Conservation (phyloP, 2,329 filamentous ascomycete species). For the Stagonosporopsis vannaccii region DNA sequence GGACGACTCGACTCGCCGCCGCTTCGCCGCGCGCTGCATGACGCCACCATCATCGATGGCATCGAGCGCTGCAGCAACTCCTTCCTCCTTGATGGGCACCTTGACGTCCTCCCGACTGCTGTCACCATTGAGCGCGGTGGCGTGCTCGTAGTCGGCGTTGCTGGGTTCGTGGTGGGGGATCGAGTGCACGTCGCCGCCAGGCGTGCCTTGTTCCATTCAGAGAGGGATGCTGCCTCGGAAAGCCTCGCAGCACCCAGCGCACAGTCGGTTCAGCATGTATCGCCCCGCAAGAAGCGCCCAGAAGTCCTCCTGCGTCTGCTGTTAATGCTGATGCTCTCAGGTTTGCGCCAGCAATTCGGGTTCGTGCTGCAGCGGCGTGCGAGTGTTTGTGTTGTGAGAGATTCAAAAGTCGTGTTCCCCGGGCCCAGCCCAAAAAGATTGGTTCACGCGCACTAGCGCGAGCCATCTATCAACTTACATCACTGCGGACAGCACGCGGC, state of each 20-base stretch:
- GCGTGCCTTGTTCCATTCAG: conserved; percentile 44
- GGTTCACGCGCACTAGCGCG: conserved; percentile 13
- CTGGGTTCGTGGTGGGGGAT: conserved; percentile 23
- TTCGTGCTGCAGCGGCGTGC: conserved; percentile 25
- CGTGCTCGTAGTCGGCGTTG: conserved; percentile 29
- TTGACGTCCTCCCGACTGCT: conserved; percentile 16
- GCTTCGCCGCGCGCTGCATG: conserved; percentile 60
- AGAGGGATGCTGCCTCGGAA: conserved; percentile 22
- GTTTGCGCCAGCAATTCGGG: conserved; percentile 38
- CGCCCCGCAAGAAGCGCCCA: conserved; percentile 32
- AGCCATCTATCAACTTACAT: not conserved
- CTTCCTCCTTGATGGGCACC: conserved; percentile 41
- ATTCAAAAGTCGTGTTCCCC: conserved; percentile 25
- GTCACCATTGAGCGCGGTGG: conserved; percentile 14
- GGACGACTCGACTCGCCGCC: conserved; percentile 60
- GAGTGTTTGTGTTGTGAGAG: conserved; percentile 36
- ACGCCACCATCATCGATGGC: conserved; percentile 33
- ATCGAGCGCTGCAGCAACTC: conserved; percentile 22
- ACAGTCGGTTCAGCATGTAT: conserved; percentile 41
- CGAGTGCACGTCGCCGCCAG: conserved; percentile 38
- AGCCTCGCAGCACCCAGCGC: conserved; percentile 37
- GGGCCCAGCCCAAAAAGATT: conserved; percentile 8
- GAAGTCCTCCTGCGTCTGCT: conserved; percentile 24
- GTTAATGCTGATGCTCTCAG: conserved; percentile 38
- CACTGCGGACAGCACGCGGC: not conserved